These are phyloP conservation scores for Citrus cavaleriei DNA, from an alignment of 345 rosid species.

Conservation along the genomic window DNA sequence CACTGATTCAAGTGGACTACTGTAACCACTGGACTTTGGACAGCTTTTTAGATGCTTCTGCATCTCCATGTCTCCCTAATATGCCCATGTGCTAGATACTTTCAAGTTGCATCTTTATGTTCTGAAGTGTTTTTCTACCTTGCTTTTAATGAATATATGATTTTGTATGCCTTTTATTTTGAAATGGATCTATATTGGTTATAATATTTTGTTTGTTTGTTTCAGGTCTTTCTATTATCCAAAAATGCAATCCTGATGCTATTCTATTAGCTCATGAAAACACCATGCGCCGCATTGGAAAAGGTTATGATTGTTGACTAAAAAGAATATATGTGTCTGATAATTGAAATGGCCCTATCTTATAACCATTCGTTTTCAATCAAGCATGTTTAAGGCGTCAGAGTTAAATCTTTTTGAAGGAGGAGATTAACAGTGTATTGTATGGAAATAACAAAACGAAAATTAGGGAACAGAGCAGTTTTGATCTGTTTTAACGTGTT, in stretches of 20 bases:
- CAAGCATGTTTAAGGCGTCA: neutral
- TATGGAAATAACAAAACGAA: no score
- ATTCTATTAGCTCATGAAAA: conserved; percentile 66
- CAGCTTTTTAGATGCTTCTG: neutral
- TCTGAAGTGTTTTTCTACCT: neutral
- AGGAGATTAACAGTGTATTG: no score
- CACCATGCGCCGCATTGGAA: conserved; percentile 60
- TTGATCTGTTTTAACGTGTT: neutral
- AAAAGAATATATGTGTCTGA: neutral
- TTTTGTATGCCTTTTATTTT: neutral
- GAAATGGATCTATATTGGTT: neutral
- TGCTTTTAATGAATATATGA: neutral
- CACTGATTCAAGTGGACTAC: neutral
- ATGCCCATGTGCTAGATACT: neutral
- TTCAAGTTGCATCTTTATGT: conserved; percentile 5
- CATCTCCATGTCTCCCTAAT: neutral
- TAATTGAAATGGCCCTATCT: neutral
- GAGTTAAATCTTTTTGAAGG: no score
- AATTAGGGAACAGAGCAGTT: no score
- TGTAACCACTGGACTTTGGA: neutral
- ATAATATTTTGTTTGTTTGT: conserved; percentile 16
- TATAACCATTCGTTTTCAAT: neutral
- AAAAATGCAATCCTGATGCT: conserved; percentile 69
- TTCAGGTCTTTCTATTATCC: conserved; percentile 85
- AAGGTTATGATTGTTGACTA: conserved; percentile 32